Percentiles rank a stretch among this genome's conserved stretches.
Evolutionary conservation across 257 asterid species (phyloP).

Genomic region (Mitragyna speciosa): DNA sequence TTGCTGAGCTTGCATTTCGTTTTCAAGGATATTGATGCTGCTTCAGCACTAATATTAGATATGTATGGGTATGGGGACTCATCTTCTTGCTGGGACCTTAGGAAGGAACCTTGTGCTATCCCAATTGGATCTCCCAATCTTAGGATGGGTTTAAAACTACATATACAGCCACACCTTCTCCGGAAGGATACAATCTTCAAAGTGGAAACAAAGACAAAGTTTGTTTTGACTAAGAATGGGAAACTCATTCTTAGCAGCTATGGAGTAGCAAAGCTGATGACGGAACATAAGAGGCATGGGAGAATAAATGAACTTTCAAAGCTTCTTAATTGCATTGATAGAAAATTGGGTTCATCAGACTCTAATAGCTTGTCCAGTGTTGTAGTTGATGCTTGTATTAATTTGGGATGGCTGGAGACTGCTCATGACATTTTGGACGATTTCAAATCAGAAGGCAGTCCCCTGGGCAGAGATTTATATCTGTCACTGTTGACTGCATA

Average conservation of each 20-base stretch:
- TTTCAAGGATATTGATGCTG: constrained; percentile 71
- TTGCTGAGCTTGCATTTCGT: constrained; percentile 67
- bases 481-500: constrained; percentile 58
- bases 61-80: constrained; percentile 31
- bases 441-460: constrained; percentile 46
- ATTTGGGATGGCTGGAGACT: constrained; percentile 80
- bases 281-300: constrained; percentile 48
- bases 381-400: constrained; percentile 60
- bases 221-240: constrained; percentile 50
- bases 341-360: constrained; percentile 33
- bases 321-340: constrained; percentile 49
- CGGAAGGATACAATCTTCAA: constrained; percentile 52
- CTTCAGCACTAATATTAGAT: constrained; percentile 58
- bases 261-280: constrained; percentile 61
- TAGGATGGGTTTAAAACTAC: constrained; percentile 54
- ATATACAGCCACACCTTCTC: constrained; percentile 48
- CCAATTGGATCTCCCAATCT: constrained; percentile 71
- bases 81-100: constrained; percentile 17
- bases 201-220: constrained; percentile 38
- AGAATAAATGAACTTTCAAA: constrained; percentile 61
- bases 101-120: constrained; percentile 36
- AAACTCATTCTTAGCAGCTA: constrained; percentile 56
- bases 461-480: constrained; percentile 37
- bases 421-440: constrained; percentile 96
- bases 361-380: constrained; percentile 39